These are phyloP conservation scores for Solanum sitiens DNA, from an alignment of 257 asterid species.

Conservation along the genomic window DNA sequence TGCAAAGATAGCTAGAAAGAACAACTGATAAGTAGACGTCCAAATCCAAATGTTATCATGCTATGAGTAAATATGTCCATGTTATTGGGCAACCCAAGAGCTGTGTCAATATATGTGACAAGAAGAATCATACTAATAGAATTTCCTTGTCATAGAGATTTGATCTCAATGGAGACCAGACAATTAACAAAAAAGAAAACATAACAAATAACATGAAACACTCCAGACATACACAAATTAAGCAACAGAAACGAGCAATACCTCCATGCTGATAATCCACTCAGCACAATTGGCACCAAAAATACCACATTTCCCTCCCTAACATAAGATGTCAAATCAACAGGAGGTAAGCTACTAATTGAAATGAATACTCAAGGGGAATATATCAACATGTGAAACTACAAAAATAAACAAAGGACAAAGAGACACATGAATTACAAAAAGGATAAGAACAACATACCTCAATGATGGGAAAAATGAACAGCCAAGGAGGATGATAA, in stretches of 20 bases:
- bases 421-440: neutral
- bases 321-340: constrained; percentile 5
- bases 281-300: constrained; percentile 84
- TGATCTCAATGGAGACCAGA: neutral
- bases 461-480: neutral
- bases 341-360: constrained; percentile 7
- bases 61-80: neutral
- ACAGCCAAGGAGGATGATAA: neutral
- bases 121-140: neutral
- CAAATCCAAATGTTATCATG: neutral
- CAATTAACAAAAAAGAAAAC: neutral
- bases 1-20: neutral
- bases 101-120: neutral
- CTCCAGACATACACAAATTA: neutral
- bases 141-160: neutral
- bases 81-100: neutral
- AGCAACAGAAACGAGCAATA: neutral
- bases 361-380: neutral
- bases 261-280: constrained; percentile 99
- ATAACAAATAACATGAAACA: neutral
- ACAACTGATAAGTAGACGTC: neutral
- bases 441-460: neutral
- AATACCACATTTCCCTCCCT: constrained; percentile 96
- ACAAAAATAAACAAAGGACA: neutral
- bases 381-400: neutral